Evolutionary conservation across 495 filamentous ascomycete species (phyloP).

Genomic region (Stereocaulon alpinum): DNA sequence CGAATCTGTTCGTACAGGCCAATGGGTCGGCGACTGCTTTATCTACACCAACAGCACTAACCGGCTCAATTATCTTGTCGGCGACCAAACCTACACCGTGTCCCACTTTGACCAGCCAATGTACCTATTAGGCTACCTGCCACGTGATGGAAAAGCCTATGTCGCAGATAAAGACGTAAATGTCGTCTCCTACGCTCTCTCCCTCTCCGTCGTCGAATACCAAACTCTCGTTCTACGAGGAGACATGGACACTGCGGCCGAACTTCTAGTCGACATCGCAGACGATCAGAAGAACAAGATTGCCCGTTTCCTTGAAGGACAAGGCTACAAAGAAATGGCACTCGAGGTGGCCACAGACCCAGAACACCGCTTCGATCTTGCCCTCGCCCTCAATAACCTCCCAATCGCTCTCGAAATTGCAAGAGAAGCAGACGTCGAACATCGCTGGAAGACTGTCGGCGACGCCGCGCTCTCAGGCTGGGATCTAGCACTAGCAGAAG

Average conservation of each 20-base stretch:
- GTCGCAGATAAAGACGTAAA: constrained; percentile 90
- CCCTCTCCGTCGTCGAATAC: constrained; percentile 90
- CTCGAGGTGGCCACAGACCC: constrained; percentile 92
- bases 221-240: constrained; percentile 90
- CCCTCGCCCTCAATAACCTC: constrained; percentile 72
- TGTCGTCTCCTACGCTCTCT: constrained; percentile 81
- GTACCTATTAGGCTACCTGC: constrained; percentile 92
- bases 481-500: constrained; percentile 78
- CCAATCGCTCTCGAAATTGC: constrained; percentile 80
- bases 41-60: constrained; percentile 97
- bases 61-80: constrained; percentile 94
- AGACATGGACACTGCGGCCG: constrained; percentile 87
- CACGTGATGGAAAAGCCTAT: constrained; percentile 86
- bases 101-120: constrained; percentile 91
- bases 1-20: constrained; percentile 85
- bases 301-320: constrained; percentile 93
- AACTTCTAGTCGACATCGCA: constrained; percentile 72
- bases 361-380: constrained; percentile 94
- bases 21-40: constrained; percentile 98
- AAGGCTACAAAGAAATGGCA: constrained; percentile 90
- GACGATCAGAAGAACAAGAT: constrained; percentile 93
- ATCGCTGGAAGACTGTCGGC: constrained; percentile 95
- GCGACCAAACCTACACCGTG: constrained; percentile 97
- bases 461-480: constrained; percentile 80
- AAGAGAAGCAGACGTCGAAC: constrained; percentile 71